Conservation (phyloP, 2,329 filamentous ascomycete genomes). For the Stachybotrys chartarum region DNA sequence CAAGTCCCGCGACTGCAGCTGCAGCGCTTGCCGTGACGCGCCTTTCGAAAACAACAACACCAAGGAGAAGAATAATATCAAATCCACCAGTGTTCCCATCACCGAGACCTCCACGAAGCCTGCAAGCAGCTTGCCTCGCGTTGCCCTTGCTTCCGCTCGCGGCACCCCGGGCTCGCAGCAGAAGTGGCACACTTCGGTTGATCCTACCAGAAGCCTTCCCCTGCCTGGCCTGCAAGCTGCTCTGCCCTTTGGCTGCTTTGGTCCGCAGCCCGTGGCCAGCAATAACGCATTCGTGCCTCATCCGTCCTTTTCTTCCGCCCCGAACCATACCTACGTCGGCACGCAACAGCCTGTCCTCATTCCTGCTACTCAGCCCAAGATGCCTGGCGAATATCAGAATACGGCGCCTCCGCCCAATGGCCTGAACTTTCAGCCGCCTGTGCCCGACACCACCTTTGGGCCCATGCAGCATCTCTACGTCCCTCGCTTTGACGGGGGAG, state of each 20-base stretch:
- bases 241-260: not conserved
- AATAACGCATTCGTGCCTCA: not conserved
- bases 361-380: not conserved
- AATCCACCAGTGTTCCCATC: not conserved
- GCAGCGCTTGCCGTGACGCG: not conserved
- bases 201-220: conserved; percentile 23
- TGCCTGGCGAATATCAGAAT: conserved; percentile 32
- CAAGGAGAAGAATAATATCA: not conserved
- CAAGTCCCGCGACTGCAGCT: not conserved
- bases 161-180: too few species aligned
- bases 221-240: not conserved
- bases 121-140: not conserved
- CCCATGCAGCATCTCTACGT: conserved; percentile 48
- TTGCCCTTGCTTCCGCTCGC: not conserved
- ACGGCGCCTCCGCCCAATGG: conserved; percentile 32
- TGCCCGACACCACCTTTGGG: conserved; percentile 50
- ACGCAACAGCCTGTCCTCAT: not conserved
- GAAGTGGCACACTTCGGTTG: conserved; percentile 25
- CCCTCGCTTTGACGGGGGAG: conserved; percentile 40
- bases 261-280: not conserved
- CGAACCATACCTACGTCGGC: not conserved
- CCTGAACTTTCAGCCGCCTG: conserved; percentile 50
- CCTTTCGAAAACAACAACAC: not conserved
- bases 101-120: not conserved
- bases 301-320: not conserved